These are phyloP conservation scores for Firmiana major DNA, from an alignment of 345 rosid genomes.

Conservation along the genomic window DNA sequence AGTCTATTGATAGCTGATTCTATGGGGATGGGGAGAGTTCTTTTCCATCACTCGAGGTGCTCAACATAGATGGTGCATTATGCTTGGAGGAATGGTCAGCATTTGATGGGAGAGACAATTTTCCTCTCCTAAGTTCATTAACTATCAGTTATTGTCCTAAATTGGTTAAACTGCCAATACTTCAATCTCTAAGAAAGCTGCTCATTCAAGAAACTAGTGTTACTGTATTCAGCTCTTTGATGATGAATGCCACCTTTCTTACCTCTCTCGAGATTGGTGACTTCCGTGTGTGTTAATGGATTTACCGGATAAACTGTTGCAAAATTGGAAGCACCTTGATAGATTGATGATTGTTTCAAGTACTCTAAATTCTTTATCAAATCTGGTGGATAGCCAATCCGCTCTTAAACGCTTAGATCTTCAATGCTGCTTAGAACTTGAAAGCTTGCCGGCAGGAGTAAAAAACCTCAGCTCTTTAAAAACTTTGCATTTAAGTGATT, in stretches of 20 bases:
- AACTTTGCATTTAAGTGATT: neutral
- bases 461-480: neutral
- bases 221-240: neutral
- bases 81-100: neutral
- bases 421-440: too few relatives aligned
- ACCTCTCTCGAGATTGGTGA: fast-evolving
- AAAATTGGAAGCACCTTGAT: neutral
- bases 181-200: neutral
- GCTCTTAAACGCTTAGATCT: neutral
- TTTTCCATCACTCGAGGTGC: neutral
- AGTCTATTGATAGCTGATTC: neutral
- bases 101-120: neutral
- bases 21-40: neutral
- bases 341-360: fast-evolving
- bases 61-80: neutral
- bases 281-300: neutral
- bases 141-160: fast-evolving
- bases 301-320: neutral
- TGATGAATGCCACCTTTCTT: neutral
- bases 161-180: neutral
- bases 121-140: neutral
- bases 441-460: neutral
- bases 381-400: neutral
- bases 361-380: neutral
- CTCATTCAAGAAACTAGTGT: neutral